Evolutionary conservation across 352 stramenopile species (phyloP).

Genomic region (Globisporangium recalcitrans): DNA sequence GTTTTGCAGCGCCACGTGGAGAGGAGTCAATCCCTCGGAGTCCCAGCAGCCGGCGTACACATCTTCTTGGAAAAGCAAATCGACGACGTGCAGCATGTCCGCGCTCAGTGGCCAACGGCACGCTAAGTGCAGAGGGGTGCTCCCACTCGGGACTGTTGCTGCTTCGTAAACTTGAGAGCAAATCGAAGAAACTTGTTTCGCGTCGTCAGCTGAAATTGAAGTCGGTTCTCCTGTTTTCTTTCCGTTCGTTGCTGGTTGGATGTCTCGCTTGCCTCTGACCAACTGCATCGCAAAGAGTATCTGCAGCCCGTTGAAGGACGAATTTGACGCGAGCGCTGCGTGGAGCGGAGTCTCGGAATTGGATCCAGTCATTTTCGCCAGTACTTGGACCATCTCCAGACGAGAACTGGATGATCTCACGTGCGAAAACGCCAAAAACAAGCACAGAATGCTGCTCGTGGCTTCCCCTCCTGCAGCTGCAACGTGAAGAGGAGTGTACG

Average conservation of each 20-base stretch:
- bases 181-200: slow-evolving; percentile 9
- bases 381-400: slow-evolving; percentile 15
- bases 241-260: not conserved
- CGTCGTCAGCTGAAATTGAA: not conserved
- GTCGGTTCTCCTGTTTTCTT: not conserved
- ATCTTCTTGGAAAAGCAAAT: slow-evolving; percentile 37
- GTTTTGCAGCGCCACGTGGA: slow-evolving; percentile 51
- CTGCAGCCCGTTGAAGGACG: slow-evolving; percentile 35
- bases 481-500: slow-evolving; percentile 35
- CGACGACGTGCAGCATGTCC: slow-evolving; percentile 34
- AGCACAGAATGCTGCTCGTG: slow-evolving; percentile 30
- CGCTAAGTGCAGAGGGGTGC: slow-evolving; percentile 50
- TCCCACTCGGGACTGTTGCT: slow-evolving; percentile 21
- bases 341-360: slow-evolving; percentile 39
- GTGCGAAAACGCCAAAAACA: slow-evolving; percentile 41
- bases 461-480: slow-evolving; percentile 34
- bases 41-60: slow-evolving; percentile 54
- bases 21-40: slow-evolving; percentile 30
- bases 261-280: slow-evolving; percentile 4
- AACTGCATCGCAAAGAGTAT: slow-evolving; percentile 31
- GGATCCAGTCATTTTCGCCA: slow-evolving; percentile 21
- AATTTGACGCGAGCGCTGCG: slow-evolving; percentile 31
- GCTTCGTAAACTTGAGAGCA: slow-evolving; percentile 26
- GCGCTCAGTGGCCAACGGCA: slow-evolving; percentile 29
- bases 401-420: slow-evolving; percentile 10